Percentiles rank a stretch among this genome's conserved stretches.
Evolutionary conservation across 257 asterid species (phyloP).

Genomic region (Phtheirospermum japonicum): DNA sequence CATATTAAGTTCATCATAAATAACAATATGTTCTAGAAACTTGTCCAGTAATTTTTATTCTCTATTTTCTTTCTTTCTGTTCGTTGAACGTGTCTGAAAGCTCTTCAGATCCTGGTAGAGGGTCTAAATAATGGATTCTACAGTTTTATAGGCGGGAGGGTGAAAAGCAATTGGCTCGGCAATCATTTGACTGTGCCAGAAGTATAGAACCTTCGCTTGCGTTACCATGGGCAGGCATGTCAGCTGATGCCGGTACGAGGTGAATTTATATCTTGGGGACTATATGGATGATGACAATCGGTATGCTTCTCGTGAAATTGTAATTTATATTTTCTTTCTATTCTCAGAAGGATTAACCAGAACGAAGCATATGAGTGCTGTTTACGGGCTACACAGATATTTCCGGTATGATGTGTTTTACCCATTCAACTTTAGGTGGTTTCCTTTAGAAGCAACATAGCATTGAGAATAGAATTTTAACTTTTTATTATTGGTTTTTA

Average conservation of each 20-base stretch:
- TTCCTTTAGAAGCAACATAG: slow-evolving; percentile 5
- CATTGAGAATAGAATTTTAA: slow-evolving; percentile 2
- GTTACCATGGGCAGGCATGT: slow-evolving; percentile 99
- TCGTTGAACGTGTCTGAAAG: slow-evolving; percentile 8
- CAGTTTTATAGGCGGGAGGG: slow-evolving; percentile 82
- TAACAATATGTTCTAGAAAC: background rate
- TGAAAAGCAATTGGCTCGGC: slow-evolving; percentile 72
- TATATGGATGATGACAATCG: slow-evolving; percentile 9
- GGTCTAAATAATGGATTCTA: slow-evolving; percentile 28
- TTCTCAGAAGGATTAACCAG: slow-evolving; percentile 62
- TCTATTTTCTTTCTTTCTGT: slow-evolving; percentile 15
- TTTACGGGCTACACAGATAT: slow-evolving; percentile 73
- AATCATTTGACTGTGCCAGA: slow-evolving; percentile 94
- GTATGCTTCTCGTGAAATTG: slow-evolving; percentile 17
- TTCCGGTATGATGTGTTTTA: slow-evolving; percentile 56
- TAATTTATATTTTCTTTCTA: slow-evolving; percentile 28
- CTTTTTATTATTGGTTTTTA: background rate
- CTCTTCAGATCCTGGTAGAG: slow-evolving; percentile 12
- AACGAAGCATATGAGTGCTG: slow-evolving; percentile 97
- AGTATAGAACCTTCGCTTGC: slow-evolving; percentile 98
- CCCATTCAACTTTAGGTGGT: slow-evolving; percentile 24
- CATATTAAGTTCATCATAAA: no score
- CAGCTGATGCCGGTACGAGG: slow-evolving; percentile 91
- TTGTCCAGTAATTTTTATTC: slow-evolving; percentile 2
- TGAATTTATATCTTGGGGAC: slow-evolving; percentile 29